Evolutionary conservation across 192 early-diverging fungal genomes (phyloP).

Genomic region (Phycomyces blakesleeanus): DNA sequence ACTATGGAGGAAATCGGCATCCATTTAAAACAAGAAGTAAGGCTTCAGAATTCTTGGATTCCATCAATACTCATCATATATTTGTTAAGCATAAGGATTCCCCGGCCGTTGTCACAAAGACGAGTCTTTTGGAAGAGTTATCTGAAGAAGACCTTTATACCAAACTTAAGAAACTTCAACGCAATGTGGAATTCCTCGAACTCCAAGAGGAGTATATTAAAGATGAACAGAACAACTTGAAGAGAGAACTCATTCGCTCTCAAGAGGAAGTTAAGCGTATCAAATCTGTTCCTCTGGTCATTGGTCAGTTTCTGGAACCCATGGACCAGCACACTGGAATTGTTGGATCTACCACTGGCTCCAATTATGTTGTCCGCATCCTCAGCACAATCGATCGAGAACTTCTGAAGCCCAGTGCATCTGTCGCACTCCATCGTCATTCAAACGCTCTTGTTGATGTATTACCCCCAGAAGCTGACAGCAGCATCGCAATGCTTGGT

Average conservation of each 20-base stretch:
- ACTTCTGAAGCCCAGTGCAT: slow-evolving; percentile 89
- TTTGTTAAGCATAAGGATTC: slow-evolving; percentile 12
- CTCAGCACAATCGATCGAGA: slow-evolving; percentile 97
- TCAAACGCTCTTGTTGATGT: slow-evolving; percentile 97
- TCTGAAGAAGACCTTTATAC: slow-evolving; percentile 87
- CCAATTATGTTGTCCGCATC: slow-evolving; percentile 90
- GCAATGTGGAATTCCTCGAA: slow-evolving; percentile 91
- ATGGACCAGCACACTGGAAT: slow-evolving; percentile 97
- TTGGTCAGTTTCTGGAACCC: slow-evolving; percentile 98
- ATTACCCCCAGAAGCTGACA: slow-evolving; percentile 93
- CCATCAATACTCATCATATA: neutral
- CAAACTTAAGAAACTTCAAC: slow-evolving; percentile 90
- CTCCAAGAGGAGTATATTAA: slow-evolving; percentile 99
- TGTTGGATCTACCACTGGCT: slow-evolving; percentile 88
- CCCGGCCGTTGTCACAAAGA: slow-evolving; percentile 7
- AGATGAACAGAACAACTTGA: slow-evolving; percentile 96
- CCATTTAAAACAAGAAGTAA: slow-evolving; percentile 16
- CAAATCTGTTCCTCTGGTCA: slow-evolving; percentile 94
- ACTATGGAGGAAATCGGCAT: slow-evolving; percentile 20
- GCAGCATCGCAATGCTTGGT: slow-evolving; percentile 84
- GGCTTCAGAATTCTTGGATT: neutral
- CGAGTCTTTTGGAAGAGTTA: slow-evolving; percentile 51
- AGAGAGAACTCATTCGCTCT: slow-evolving; percentile 89
- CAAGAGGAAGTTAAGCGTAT: slow-evolving; percentile 99
- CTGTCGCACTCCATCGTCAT: slow-evolving; percentile 94